Evolutionary conservation across 2,329 filamentous ascomycete genomes (phyloP), one percentile per base, ranked within the genome.

Genomic region (Domatiomyces globalis): DNA sequence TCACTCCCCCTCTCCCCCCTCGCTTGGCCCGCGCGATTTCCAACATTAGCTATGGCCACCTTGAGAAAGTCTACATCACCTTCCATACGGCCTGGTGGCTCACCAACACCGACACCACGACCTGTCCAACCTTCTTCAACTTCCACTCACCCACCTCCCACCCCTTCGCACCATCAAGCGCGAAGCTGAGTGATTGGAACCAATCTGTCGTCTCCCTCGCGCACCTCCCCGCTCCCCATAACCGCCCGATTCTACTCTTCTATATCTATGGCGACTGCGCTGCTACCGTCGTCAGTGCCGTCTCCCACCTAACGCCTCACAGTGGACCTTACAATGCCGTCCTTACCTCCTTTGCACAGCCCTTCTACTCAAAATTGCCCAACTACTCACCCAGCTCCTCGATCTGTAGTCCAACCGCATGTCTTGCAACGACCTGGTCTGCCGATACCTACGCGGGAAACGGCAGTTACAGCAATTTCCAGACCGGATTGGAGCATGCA

Each of bases 391-490:
- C 72, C 0, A 58, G 56, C 0, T 69, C 74, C 0, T 63, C 77
- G 0, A 69, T 73, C 6, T 92, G 87, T 63, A 71, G 71, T 29
- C 86, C 88, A 0, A 68, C 65, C 0, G 76, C 72, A 0, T 76
- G 81, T 42, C 71, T 88, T 2, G 80, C 85, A 0, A 94, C 88
- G 0, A 74, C 78, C 52, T 95, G 88, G 88, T 74, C 85, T 25
- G 76, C 76, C 46, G 88, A 95, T 62, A 79, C 84, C 15, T 76
- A 88, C 29, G 85, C 88, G 0, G 88, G 89, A 0, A 80, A 83
- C 62, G 88, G 89, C 7, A 85, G 82, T 59, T 95, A 95, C 65
- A 78, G 76, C 49, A 94, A 94, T 65, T 94, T 94, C 67, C 87
- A 88, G 61, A 73, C 84, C 15, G 87, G 86, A 0, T 63, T 90